Evolutionary conservation across 805 yeast genomes (phyloP), one percentile per base, ranked within the genome.

Genomic region (Pichia thaimueangensis): DNA sequence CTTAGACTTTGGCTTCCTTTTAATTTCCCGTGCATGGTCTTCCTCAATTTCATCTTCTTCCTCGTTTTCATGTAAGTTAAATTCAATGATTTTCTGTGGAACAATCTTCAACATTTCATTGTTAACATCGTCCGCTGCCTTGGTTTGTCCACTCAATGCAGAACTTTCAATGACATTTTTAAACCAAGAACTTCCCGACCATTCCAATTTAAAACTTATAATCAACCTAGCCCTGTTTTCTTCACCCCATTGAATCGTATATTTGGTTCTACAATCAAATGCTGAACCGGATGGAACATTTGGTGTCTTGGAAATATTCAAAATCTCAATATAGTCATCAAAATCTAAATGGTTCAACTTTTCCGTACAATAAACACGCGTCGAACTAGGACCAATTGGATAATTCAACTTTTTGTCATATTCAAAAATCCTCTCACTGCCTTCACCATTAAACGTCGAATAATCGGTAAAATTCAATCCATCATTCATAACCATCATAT

Each of bases 171-270:
- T 83, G 42, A 95, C 80, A 12, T 84, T 74, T 59, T 87, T 89
- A 55, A 93, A 76, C 97, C 97, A 93, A 46, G 95, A 83, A 40
- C 82, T 74, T 3, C 93, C 95, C 0, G 83, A 76, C 98, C 98
- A 93, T 35, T 84, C 82, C 31, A 91, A 73, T 67, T 77, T 76
- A 59, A 74, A 85, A n/a, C 88, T 74, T n/a, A 84, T 62, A 34
- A 65, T 65, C 30, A 93, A 52, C 37, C 69, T 65, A 5, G 95
- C 82, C 20, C 65, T 59, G 54, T 82, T 85, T 23, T 69, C 61
- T 8, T 67, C 69, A 0, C 71, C 87, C 97, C 98, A 93, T 3
- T 82, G 70, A 42, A 87, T 63, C 35, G 80, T 67, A 53, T 79
- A 84, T 47, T 84, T 70, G 0, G 96, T 86, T 48, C 78, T 71